Evolutionary conservation across 805 yeast genomes (phyloP), one percentile per base, ranked within the genome.

Genomic region (Groenewaldozyma tartarivorans): DNA sequence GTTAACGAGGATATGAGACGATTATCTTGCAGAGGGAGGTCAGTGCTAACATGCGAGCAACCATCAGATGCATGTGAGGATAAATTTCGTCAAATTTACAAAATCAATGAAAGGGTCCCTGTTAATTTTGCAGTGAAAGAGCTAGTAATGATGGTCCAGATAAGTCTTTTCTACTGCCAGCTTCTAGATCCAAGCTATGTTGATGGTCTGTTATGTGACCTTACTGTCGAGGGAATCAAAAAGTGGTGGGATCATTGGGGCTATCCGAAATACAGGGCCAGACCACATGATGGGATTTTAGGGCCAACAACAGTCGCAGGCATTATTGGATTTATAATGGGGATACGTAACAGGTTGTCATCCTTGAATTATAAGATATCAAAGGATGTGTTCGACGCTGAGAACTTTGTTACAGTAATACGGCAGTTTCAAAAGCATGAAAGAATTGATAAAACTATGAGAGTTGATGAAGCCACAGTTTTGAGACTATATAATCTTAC

Each of bases 201-300:
- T 42, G 96, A 92, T 61, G 97, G 98, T 0, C 63, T 90, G 13
- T 62, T 87, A 2, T 90, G 97, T 57, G 74, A 76, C 43, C 69
- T 72, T 42, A 90, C 98, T 0, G 80, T 79, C 46, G 68, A 62
- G 18, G 94, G 94, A 0, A 71, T 86, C 19, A 52, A 58, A 2
- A 66, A 69, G 35, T 90, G 97, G 96, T 90, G 97, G 96, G 68
- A 67, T 29, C 56, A 74, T 27, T 71, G 81, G 47, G 95, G 95
- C 0, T 47, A 45, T 33, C 48, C 44, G 19, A 49, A 53, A 50
- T 62, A 53, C 46, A 49, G 58, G 3, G 48, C 50, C 7, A 53
- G 46, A 5, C 66, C 71, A 19, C 70, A 66, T 43, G 75, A 74
- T 42, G 81, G 81, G 0, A 58, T 69, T 0, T 56, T 83, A 42